Conservation (phyloP, 257 asterid genomes). For the Linderniella brevidens region DNA sequence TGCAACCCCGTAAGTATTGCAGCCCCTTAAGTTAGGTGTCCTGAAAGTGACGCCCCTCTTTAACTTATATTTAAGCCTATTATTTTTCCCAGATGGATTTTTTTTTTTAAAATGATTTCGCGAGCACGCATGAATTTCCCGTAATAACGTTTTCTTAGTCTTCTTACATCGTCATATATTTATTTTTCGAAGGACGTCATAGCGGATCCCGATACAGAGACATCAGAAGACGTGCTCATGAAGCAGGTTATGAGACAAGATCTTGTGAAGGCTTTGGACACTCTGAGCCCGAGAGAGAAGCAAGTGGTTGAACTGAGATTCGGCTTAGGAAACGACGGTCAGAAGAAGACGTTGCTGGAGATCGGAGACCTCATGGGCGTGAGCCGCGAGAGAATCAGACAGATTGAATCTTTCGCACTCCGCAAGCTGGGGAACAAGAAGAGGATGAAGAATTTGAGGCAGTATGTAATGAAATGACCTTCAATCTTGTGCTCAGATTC, state of each 20-base stretch:
- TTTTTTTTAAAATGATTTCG: too few relatives aligned
- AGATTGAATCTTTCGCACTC: conserved; percentile 69
- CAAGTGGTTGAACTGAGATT: conserved; percentile 70
- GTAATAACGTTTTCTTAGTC: too few relatives aligned
- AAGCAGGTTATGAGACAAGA: conserved; percentile 76
- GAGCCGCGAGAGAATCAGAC: conserved; percentile 85
- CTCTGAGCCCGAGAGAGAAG: conserved; percentile 60
- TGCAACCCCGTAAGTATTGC: too few relatives aligned
- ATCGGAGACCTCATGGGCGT: conserved; percentile 89
- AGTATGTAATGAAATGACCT: conserved; percentile 34
- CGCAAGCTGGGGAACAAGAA: conserved; percentile 88
- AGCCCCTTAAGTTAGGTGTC: too few relatives aligned
- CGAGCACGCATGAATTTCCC: too few relatives aligned
- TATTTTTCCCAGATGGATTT: too few relatives aligned
- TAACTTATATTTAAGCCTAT: too few relatives aligned
- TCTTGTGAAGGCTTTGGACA: conserved; percentile 53
- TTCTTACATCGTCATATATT: not conserved
- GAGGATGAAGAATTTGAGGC: conserved; percentile 61
- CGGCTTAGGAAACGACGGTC: conserved; percentile 77
- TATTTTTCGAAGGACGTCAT: conserved; percentile 48
- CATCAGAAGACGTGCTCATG: conserved; percentile 56
- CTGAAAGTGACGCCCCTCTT: too few relatives aligned
- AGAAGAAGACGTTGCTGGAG: conserved; percentile 80
- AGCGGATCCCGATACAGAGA: conserved; percentile 76
- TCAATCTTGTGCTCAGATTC: conserved; percentile 3